These are phyloP conservation scores for Phytophthora citrophthora DNA, from an alignment of 352 stramenopile species.

Conservation along the genomic window DNA sequence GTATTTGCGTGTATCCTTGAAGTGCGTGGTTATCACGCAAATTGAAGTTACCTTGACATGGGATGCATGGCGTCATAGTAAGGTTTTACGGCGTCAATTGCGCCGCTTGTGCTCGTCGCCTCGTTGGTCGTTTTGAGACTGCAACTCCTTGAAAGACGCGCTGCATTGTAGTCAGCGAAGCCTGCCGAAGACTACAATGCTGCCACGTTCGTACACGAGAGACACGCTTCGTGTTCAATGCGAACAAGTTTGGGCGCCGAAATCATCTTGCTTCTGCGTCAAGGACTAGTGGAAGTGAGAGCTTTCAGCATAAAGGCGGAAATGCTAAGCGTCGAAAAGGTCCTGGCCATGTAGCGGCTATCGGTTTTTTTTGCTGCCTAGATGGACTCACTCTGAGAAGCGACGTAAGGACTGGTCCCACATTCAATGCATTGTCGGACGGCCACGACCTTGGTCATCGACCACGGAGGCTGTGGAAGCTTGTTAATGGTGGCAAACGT, in stretches of 20 bases:
- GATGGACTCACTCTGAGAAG: conserved; percentile 9
- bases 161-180: neutral
- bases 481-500: neutral
- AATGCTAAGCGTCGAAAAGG: too few species aligned
- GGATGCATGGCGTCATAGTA: neutral
- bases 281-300: neutral
- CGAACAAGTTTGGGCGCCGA: neutral
- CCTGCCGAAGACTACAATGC: conserved; percentile 1
- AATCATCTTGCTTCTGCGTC: conserved; percentile 12
- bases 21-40: neutral
- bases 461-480: neutral
- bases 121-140: neutral
- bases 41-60: conserved; percentile 2
- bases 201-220: neutral
- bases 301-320: neutral
- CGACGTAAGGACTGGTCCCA: neutral
- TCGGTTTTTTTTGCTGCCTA: neutral
- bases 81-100: neutral
- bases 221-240: neutral
- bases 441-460: conserved; percentile 1
- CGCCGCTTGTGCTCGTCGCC: neutral
- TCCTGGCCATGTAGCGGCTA: neutral
- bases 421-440: conserved; percentile 1
- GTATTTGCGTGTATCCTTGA: neutral
- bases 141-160: too few species aligned